These are phyloP conservation scores for Trichophyton benhamiae DNA, from an alignment of 2,329 filamentous ascomycete species.

Conservation along the genomic window DNA sequence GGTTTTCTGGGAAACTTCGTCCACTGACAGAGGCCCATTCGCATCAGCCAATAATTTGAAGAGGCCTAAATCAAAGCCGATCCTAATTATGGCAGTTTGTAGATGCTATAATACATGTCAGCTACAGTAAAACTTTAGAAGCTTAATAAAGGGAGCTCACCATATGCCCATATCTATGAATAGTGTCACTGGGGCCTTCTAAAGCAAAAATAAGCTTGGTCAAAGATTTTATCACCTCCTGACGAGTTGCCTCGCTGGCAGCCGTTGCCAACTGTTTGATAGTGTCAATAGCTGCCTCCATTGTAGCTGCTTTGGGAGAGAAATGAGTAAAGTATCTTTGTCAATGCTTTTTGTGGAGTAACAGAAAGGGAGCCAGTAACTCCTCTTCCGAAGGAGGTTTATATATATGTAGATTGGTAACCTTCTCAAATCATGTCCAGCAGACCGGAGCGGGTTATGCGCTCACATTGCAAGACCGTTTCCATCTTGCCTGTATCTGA, in stretches of 20 bases:
- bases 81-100: background rate
- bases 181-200: background rate
- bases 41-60: background rate
- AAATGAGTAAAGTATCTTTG: too few relatives aligned
- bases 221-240: background rate
- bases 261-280: background rate
- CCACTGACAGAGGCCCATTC: conserved; percentile 2
- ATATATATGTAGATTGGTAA: too few relatives aligned
- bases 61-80: background rate
- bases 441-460: too few relatives aligned
- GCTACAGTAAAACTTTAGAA: background rate
- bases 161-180: conserved; percentile 1
- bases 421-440: too few relatives aligned
- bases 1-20: background rate
- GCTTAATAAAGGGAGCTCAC: background rate
- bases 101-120: background rate
- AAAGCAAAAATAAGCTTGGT: background rate
- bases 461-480: too few relatives aligned
- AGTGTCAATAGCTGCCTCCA: background rate
- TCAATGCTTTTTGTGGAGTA: too few relatives aligned
- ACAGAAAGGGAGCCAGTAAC: too few relatives aligned
- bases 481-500: too few relatives aligned
- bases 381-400: too few relatives aligned
- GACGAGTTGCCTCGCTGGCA: background rate
- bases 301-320: background rate